Base-by-base conservation (phyloP, 306 rosid species). In the Potentilla sterilis region DNA sequence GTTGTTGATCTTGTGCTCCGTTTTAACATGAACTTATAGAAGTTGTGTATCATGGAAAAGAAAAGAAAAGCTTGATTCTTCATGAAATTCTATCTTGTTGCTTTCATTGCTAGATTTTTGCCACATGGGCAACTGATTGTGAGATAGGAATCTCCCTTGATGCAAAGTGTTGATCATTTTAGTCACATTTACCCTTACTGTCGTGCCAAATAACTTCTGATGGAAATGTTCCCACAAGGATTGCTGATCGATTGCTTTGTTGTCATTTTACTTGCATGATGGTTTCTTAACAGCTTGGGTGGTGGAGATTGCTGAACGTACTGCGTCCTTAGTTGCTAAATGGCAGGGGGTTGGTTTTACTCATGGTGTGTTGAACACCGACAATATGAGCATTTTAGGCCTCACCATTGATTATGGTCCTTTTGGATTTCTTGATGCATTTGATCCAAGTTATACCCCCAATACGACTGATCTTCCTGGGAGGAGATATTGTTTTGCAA, bases 271-370 rank as follows among this genome's bases (percentile, higher is more conserved):
- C 70, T 74, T 71, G 46, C 28, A 62, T 78, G 77, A 80, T 82
- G 32, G 64, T 35, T 69, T 64, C 72, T 66, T 74, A 51, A 85
- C 90, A 96, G 99, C 99, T 37, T 96, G 98, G 99, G 83, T 71
- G 7, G 98, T 92, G 79, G 96, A 96, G 88, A 77, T 92, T 83
- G 98, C 97, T 78, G 98, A 96, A 82, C 93, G 93, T 57, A 90
- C 97, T 75, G 99, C 98, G 57, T 86, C 98, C 81, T 80, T 90
- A 88, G 86, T 90, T 83, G 97, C 99, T 51, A 85, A 84, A 54
- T 96, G 99, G 98, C 99, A 96, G 83, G 99, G 99, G 63, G 96
- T 92, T 78, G 99, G 99, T 66, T 96, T 96, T 84, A 96, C 99
- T 69, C 99, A 92, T 58, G 99, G 99, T 80, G 99, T 96, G 75